Evolutionary conservation across 2,329 filamentous ascomycete species (phyloP).

Genomic region (Ceratocystis harringtonii): DNA sequence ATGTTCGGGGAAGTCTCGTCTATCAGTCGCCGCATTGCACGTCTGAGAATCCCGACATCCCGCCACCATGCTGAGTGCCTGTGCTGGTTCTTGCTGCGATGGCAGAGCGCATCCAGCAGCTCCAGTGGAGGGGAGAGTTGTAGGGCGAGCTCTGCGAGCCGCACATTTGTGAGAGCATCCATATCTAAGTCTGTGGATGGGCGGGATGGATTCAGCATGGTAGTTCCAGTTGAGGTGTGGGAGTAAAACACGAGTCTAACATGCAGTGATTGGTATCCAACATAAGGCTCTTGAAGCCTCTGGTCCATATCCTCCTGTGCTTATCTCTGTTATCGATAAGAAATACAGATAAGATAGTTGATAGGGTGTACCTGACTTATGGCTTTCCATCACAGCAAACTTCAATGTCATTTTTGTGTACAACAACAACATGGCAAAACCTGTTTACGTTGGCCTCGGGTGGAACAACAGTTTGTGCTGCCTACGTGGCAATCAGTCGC

Average conservation of each 20-base stretch:
- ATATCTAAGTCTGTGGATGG: neutral
- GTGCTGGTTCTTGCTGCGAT: constrained; percentile 88
- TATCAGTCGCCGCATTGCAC: constrained; percentile 42
- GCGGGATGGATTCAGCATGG: neutral
- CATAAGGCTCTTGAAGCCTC: neutral
- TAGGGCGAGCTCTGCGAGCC: constrained; percentile 9
- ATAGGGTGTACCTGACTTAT: neutral
- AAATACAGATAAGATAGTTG: neutral
- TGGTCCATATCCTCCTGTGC: neutral
- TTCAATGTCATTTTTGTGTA: neutral
- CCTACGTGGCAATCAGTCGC: neutral
- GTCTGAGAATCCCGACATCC: constrained; percentile 56
- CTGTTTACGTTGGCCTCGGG: neutral
- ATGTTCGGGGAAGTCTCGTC: constrained; percentile 21
- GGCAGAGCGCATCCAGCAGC: constrained; percentile 57
- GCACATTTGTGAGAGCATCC: neutral
- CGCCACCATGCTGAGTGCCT: constrained; percentile 65
- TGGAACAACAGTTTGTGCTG: neutral
- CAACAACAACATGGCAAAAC: neutral
- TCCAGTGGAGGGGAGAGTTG: constrained; percentile 29
- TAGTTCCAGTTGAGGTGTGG: neutral
- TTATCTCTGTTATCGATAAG: constrained; percentile 1
- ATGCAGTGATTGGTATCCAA: neutral
- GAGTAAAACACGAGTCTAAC: neutral
- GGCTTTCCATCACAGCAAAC: neutral